phyloP scores from a whole-genome alignment of 208 protist genomes.

The Herpetomonas samuelpessoai region DNA sequence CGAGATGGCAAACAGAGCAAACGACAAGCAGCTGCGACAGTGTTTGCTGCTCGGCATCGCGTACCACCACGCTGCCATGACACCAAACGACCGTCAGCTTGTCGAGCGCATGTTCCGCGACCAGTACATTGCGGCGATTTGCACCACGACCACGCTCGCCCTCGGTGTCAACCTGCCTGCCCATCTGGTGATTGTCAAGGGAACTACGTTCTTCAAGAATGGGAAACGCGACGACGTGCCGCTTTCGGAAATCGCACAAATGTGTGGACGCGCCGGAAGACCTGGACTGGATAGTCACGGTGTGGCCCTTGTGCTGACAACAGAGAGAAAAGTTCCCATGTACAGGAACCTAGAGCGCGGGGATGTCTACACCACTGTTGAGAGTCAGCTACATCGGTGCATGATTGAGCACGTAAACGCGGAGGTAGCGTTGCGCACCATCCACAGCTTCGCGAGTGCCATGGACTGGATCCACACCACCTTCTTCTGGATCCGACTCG shows the following conservation, averaged over 20 bases:
- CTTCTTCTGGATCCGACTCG: slow-evolving; percentile 87
- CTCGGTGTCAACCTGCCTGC: slow-evolving; percentile 94
- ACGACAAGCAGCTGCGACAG: slow-evolving; percentile 70
- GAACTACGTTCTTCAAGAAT: slow-evolving; percentile 98
- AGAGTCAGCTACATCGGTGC: slow-evolving; percentile 77
- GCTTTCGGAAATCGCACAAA: slow-evolving; percentile 98
- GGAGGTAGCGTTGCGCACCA: slow-evolving; percentile 89
- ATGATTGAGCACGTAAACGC: slow-evolving; percentile 95
- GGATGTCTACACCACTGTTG: slow-evolving; percentile 48
- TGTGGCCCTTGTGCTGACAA: slow-evolving; percentile 90
- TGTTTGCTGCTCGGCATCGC: slow-evolving; percentile 73
- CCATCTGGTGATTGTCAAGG: slow-evolving; percentile 94
- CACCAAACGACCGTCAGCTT: slow-evolving; percentile 54
- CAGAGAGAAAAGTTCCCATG: slow-evolving; percentile 31
- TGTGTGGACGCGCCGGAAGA: slow-evolving; percentile 94
- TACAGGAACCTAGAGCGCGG: slow-evolving; percentile 65
- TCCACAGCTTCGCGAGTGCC: slow-evolving; percentile 65
- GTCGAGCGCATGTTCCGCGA: slow-evolving; percentile 89
- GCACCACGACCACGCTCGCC: slow-evolving; percentile 92
- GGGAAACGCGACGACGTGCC: slow-evolving; percentile 93
- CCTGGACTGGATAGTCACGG: slow-evolving; percentile 84
- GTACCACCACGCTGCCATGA: slow-evolving; percentile 89
- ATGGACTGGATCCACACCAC: slow-evolving; percentile 90
- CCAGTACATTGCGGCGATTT: slow-evolving; percentile 82
- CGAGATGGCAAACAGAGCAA: slow-evolving; percentile 22